Percentiles rank a stretch among this genome's conserved stretches.
phyloP scores from a whole-genome alignment of 345 rosid genomes.

The Cardamine resedifolia region DNA sequence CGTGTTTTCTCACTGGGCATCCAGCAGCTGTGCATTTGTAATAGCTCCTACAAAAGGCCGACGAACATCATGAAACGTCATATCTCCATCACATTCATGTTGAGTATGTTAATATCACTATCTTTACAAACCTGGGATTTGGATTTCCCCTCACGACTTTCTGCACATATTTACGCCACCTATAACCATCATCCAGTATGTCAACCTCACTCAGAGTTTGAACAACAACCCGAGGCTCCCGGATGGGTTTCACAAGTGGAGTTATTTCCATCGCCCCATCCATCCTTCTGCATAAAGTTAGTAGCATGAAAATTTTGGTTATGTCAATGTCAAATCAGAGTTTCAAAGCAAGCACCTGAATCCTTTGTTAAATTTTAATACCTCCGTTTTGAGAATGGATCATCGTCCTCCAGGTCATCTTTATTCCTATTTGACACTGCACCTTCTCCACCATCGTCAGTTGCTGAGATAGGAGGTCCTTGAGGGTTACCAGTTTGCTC shows the following conservation, averaged over 20 bases:
- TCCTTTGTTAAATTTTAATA: conserved; percentile 34
- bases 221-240: conserved; percentile 98
- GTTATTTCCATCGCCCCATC: conserved; percentile 76
- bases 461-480: conserved; percentile 50
- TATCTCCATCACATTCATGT: background rate
- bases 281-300: conserved; percentile 63
- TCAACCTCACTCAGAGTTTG: conserved; percentile 98
- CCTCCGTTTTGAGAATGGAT: conserved; percentile 85
- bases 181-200: conserved; percentile 94
- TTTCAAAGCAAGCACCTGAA: conserved; percentile 9
- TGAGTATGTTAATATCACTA: background rate
- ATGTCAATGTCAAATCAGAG: conserved; percentile 29
- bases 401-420: conserved; percentile 73
- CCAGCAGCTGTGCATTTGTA: conserved; percentile 95
- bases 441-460: conserved; percentile 60
- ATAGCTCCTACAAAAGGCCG: conserved; percentile 71
- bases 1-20: conserved; percentile 96
- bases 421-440: conserved; percentile 30
- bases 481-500: conserved; percentile 60
- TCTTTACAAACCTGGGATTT: conserved; percentile 74
- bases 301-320: conserved; percentile 14
- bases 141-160: conserved; percentile 98
- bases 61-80: background rate
- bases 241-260: conserved; percentile 92
- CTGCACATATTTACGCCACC: conserved; percentile 99